Base-by-base conservation (phyloP, 2,329 filamentous ascomycete genomes). In the Biscogniauxia marginata region DNA sequence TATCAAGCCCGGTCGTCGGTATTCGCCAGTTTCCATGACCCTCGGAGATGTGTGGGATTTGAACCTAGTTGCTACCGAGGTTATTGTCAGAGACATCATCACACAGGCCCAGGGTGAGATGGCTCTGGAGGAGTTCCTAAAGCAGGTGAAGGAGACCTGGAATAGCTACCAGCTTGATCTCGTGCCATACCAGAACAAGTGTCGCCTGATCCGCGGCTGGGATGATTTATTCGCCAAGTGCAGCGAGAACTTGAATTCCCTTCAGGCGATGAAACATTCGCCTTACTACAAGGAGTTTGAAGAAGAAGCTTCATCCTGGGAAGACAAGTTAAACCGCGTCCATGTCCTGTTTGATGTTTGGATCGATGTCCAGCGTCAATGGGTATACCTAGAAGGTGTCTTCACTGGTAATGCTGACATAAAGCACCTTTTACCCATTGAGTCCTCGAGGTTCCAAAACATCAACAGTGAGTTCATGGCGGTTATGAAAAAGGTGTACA, bases 301-400 rank as follows among this genome's bases (percentile, higher is more conserved):
- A 71, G 95, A 99, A 67, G 95, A 99, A 66, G 96, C 96, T 6
- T 89, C 92, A 0, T 85, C 89, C 1, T 99, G 95, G 95, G 96
- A 99, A 75, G 96, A 99, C 75, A 96, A 96, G 73, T 83, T 99
- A 22, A 99, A 98, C 73, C 87, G 95, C 47, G 92, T 99, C 2
- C 95, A 99, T 71, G 91, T 99, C 16, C 83, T 99, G 8, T 99
- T 99, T 69, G 95, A 99, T 72, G 93, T 99, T 16, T 99, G 96
- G 96, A 99, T 99, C 66, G 96, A 99, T 75, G 96, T 99, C n/a
- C 95, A 99, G 74, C 89, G 96, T 59, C 95, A 99, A 76, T 99
- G 95, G 95, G 95, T 99, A 7, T 99, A 99, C 72, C 84, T 99
- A 4, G 96, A 99, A 75, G 95, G 95, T 63, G 95, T 99, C 30